A percentile compares a stretch with the other conserved stretches of the same genome.
These are phyloP conservation scores for Talaromyces islandicus DNA, from an alignment of 2,329 filamentous ascomycete genomes.

Conservation along the genomic window DNA sequence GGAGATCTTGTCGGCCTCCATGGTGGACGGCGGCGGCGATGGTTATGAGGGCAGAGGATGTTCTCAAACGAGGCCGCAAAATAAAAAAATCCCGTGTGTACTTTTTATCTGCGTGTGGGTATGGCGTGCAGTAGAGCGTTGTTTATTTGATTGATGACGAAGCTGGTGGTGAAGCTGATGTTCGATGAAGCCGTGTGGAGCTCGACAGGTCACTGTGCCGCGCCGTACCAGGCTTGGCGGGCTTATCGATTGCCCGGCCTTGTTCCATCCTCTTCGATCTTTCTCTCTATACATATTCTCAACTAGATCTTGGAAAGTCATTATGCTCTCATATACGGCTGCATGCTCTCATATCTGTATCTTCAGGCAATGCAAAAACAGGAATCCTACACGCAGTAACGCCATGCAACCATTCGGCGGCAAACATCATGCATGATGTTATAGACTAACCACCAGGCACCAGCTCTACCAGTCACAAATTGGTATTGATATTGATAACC, in stretches of 20 bases:
- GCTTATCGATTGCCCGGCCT: neutral
- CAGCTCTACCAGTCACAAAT: neutral
- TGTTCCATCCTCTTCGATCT: neutral
- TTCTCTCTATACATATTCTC: neutral
- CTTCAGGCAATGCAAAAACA: too few relatives aligned
- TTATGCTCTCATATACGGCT: neutral
- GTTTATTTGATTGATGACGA: conserved; percentile 8
- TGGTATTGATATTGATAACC: neutral
- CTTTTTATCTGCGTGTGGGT: neutral
- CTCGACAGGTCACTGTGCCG: conserved; percentile 23
- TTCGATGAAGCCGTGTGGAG: conserved; percentile 13
- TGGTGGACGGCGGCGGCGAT: conserved; percentile 35
- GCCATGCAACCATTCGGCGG: neutral
- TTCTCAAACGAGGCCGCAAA: neutral
- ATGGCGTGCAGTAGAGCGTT: conserved; percentile 10
- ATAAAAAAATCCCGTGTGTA: neutral
- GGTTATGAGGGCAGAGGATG: neutral
- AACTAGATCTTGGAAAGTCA: neutral
- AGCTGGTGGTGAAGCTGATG: conserved; percentile 12
- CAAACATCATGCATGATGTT: neutral
- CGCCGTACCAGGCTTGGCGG: conserved; percentile 14
- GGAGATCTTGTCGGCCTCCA: conserved; percentile 82
- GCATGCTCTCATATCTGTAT: neutral
- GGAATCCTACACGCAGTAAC: neutral
- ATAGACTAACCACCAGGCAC: neutral